Percentiles rank a stretch among this genome's conserved stretches.
phyloP scores from a whole-genome alignment of 371 early-diverging fungal genomes.

The Fennellomyces sp. region DNA sequence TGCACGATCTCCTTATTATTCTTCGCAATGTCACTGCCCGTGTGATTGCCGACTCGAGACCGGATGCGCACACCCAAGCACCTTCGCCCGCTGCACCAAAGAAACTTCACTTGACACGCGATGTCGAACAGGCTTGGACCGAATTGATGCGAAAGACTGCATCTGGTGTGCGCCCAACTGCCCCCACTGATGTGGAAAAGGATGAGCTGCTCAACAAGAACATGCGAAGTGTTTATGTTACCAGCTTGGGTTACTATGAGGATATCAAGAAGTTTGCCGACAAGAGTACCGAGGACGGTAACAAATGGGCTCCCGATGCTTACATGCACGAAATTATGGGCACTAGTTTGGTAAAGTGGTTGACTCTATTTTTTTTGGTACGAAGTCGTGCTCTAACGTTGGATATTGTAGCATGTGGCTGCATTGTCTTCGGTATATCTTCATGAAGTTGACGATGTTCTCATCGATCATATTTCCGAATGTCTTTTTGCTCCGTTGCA shows the following conservation, averaged over 20 bases:
- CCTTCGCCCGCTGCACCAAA: constrained; percentile 16
- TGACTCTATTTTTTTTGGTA: neutral
- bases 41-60: constrained; percentile 32
- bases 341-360: constrained; percentile 53
- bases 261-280: constrained; percentile 56
- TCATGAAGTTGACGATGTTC: constrained; percentile 66
- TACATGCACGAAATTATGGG: constrained; percentile 69
- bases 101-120: constrained; percentile 26
- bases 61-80: neutral
- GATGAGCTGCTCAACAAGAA: constrained; percentile 35
- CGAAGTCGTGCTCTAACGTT: too few species aligned
- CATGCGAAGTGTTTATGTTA: constrained; percentile 53
- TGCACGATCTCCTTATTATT: constrained; percentile 55
- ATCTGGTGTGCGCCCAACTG: constrained; percentile 2
- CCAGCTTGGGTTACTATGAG: constrained; percentile 60
- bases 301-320: constrained; percentile 53
- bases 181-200: constrained; percentile 9
- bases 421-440: constrained; percentile 59
- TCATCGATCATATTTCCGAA: constrained; percentile 56
- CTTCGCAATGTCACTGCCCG: constrained; percentile 57
- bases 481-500: constrained; percentile 55
- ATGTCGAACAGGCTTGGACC: constrained; percentile 50
- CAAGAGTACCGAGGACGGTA: constrained; percentile 46
- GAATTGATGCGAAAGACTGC: constrained; percentile 35
- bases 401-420: constrained; percentile 57